Conservation (phyloP, 768 basidiomycete species). For the Mycena albidolilacea region DNA sequence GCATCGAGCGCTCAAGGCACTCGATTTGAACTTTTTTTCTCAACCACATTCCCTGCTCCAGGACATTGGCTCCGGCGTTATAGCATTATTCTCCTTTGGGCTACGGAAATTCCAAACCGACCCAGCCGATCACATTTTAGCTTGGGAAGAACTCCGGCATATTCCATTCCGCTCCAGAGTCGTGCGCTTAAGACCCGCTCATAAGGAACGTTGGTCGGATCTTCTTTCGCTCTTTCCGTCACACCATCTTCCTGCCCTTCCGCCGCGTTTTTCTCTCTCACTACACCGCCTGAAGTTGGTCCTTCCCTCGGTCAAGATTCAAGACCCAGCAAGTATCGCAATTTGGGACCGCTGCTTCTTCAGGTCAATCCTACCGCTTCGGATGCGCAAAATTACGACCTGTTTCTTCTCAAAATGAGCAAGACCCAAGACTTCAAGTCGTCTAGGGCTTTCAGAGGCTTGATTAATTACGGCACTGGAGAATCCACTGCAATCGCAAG, state of each 20-base stretch:
- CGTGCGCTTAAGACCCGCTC: not conserved
- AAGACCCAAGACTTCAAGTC: constrained; percentile 8
- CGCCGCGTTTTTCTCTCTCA: not conserved
- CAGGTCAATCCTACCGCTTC: not conserved
- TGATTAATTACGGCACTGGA: constrained; percentile 6
- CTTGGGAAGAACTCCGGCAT: constrained; percentile 3
- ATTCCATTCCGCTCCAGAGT: not conserved
- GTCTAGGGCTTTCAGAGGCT: not conserved
- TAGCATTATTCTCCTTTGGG: too few relatives aligned
- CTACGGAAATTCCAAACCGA: too few relatives aligned
- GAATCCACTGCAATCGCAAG: constrained; percentile 12
- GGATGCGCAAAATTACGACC: not conserved
- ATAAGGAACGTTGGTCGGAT: not conserved
- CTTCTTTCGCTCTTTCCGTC: too few relatives aligned
- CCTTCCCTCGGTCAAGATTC: constrained; percentile 2
- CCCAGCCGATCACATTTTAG: not conserved
- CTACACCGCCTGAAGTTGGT: not conserved
- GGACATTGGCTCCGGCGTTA: too few relatives aligned
- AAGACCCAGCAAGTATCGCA: constrained; percentile 7
- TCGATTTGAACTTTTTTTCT: too few relatives aligned
- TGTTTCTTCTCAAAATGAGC: not conserved
- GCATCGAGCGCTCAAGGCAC: too few relatives aligned
- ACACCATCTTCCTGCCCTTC: too few relatives aligned
- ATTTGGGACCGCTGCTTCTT: not conserved
- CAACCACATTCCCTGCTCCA: too few relatives aligned